A percentile compares a stretch with the other conserved stretches of the same genome.
Evolutionary conservation across 2,329 filamentous ascomycete species (phyloP).

Genomic region (Exophiala calicioides): DNA sequence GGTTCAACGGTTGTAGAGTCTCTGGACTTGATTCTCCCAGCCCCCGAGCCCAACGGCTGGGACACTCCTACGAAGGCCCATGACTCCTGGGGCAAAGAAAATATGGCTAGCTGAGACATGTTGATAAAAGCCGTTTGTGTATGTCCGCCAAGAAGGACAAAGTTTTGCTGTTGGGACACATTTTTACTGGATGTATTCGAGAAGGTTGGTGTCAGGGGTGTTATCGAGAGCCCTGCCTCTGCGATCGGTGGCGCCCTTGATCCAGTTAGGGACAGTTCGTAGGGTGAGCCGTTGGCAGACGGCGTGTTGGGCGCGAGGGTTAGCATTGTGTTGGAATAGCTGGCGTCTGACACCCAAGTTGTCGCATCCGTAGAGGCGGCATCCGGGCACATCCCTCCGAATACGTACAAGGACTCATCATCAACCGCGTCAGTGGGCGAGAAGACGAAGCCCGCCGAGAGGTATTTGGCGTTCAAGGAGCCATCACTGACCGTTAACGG

Average conservation of each 20-base stretch:
- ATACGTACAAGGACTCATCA: conserved; percentile 65
- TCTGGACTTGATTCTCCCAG: conserved; percentile 53
- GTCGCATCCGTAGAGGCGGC: conserved; percentile 44
- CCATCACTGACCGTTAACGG: conserved; percentile 38
- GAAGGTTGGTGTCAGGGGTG: conserved; percentile 68
- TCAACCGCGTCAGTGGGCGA: conserved; percentile 59
- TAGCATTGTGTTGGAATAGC: conserved; percentile 80
- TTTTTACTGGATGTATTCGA: conserved; percentile 64
- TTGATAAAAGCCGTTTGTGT: conserved; percentile 84
- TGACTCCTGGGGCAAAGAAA: conserved; percentile 79
- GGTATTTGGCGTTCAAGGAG: conserved; percentile 54
- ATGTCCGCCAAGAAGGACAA: conserved; percentile 82
- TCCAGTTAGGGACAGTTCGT: conserved; percentile 48
- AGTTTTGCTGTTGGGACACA: conserved; percentile 72
- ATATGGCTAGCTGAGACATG: conserved; percentile 87
- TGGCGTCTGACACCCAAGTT: conserved; percentile 67
- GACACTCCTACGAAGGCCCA: conserved; percentile 80
- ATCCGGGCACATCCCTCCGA: conserved; percentile 80
- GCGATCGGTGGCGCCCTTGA: conserved; percentile 68
- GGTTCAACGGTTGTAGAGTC: conserved; percentile 63
- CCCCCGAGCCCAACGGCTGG: conserved; percentile 41
- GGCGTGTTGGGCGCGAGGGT: conserved; percentile 56
- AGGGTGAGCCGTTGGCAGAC: conserved; percentile 21
- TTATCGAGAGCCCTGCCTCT: conserved; percentile 85
- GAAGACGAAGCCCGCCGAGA: conserved; percentile 66